These are phyloP conservation scores for Porcisia hertigi DNA, from an alignment of 208 protist species.

Conservation along the genomic window DNA sequence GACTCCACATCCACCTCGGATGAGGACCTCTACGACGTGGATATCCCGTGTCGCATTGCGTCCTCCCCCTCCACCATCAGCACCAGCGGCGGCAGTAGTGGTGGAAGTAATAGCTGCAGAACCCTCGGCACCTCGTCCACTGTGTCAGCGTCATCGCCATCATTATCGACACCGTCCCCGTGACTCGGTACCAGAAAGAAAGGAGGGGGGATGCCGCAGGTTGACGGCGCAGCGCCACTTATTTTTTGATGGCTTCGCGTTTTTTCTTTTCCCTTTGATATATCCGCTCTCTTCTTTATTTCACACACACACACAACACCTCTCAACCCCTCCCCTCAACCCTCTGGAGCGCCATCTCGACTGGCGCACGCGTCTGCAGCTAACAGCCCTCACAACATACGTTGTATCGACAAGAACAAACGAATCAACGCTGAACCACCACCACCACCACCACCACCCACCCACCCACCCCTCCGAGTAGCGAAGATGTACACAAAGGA, in stretches of 20 bases:
- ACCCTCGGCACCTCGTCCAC: not conserved
- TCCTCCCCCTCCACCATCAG: not conserved
- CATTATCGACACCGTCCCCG: not conserved
- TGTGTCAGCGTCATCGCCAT: not conserved
- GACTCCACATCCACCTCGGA: not conserved
- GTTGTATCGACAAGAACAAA: no score
- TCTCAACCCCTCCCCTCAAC: not conserved
- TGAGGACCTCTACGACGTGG: not conserved
- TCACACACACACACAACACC: no score
- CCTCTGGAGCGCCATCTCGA: not conserved
- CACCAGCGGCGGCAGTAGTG: not conserved
- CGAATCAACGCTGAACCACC: no score
- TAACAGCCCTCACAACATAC: no score
- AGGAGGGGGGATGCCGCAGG: not conserved
- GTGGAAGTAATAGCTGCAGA: not conserved
- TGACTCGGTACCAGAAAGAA: not conserved
- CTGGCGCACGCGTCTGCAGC: not conserved
- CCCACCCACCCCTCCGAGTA: not conserved
- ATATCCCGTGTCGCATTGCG: not conserved
- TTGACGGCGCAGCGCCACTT: not conserved
- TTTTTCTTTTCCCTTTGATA: not conserved
- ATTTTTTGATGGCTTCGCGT: not conserved
- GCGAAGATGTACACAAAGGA: no score
- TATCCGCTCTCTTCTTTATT: no score
- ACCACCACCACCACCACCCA: no score